Conservation (phyloP, 257 asterid species). For the Jacaranda mimosifolia region DNA sequence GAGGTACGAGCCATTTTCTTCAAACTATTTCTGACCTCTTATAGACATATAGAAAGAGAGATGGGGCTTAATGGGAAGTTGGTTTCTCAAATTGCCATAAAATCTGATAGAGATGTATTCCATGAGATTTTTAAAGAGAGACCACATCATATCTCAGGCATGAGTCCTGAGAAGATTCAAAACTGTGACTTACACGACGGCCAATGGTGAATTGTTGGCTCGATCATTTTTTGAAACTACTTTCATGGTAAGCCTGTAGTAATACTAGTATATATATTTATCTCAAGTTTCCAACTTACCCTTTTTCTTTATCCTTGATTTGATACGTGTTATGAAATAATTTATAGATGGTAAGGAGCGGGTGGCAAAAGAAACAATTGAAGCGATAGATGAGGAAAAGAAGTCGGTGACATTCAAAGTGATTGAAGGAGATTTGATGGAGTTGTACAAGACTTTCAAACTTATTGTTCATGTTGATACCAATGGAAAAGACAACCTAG, state of each 20-base stretch:
- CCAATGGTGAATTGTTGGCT: slow-evolving; percentile 42
- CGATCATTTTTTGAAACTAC: slow-evolving; percentile 39
- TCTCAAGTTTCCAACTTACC: too few species aligned
- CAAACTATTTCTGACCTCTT: too few species aligned
- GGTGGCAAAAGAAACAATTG: slow-evolving; percentile 42
- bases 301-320: too few species aligned
- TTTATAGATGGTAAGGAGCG: too few species aligned
- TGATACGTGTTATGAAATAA: too few species aligned
- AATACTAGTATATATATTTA: too few species aligned
- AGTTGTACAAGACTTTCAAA: slow-evolving; percentile 46
- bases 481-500: slow-evolving; percentile 42
- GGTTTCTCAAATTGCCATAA: slow-evolving; percentile 28
- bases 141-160: slow-evolving; percentile 45
- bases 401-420: slow-evolving; percentile 46
- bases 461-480: slow-evolving; percentile 41
- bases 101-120: slow-evolving; percentile 44
- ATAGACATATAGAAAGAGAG: too few species aligned
- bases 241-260: slow-evolving; percentile 18
- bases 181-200: slow-evolving; percentile 39
- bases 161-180: slow-evolving; percentile 34
- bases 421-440: slow-evolving; percentile 14
- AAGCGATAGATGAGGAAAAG: slow-evolving; percentile 47
- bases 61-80: slow-evolving; percentile 24
- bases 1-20: too few species aligned
- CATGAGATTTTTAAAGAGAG: slow-evolving; percentile 43